Percentiles rank a stretch among this genome's conserved stretches.
These are phyloP conservation scores for Striga asiatica DNA, from an alignment of 257 asterid genomes.

Conservation along the genomic window DNA sequence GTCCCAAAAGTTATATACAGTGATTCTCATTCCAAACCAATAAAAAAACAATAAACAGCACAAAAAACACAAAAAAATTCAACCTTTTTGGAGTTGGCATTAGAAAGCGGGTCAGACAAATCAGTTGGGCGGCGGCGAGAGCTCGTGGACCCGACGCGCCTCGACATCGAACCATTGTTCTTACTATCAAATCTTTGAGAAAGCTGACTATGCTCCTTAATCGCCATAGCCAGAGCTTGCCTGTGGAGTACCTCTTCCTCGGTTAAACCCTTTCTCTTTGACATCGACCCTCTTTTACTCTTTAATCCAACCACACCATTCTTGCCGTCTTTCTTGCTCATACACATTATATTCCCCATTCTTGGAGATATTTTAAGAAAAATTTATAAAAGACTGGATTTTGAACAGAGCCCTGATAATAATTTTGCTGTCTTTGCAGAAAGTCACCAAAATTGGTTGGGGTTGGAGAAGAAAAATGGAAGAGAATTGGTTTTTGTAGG, in stretches of 20 bases:
- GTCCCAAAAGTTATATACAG: background rate
- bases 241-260: slow-evolving; percentile 76
- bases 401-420: slow-evolving; percentile 28
- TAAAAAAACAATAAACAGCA: background rate
- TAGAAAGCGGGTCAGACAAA: slow-evolving; percentile 35
- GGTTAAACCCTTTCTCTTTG: slow-evolving; percentile 41
- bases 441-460: slow-evolving; percentile 6
- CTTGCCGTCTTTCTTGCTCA: slow-evolving; percentile 50
- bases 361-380: background rate
- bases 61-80: background rate
- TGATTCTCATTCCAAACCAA: background rate
- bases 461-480: too few species aligned
- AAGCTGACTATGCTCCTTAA: slow-evolving; percentile 75
- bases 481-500: background rate
- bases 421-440: slow-evolving; percentile 7
- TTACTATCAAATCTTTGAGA: slow-evolving; percentile 89
- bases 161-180: slow-evolving; percentile 56
- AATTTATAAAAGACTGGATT: slow-evolving; percentile 11
- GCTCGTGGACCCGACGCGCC: slow-evolving; percentile 89
- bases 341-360: slow-evolving; percentile 83
- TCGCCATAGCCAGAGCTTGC: slow-evolving; percentile 94
- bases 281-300: too few species aligned
- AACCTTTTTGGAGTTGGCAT: slow-evolving; percentile 29
- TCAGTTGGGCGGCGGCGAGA: slow-evolving; percentile 54
- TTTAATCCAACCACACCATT: slow-evolving; percentile 56